A percentile compares a stretch with the other conserved stretches of the same genome.
Evolutionary conservation across 257 asterid genomes (phyloP).

Genomic region (Verbascum thapsus): DNA sequence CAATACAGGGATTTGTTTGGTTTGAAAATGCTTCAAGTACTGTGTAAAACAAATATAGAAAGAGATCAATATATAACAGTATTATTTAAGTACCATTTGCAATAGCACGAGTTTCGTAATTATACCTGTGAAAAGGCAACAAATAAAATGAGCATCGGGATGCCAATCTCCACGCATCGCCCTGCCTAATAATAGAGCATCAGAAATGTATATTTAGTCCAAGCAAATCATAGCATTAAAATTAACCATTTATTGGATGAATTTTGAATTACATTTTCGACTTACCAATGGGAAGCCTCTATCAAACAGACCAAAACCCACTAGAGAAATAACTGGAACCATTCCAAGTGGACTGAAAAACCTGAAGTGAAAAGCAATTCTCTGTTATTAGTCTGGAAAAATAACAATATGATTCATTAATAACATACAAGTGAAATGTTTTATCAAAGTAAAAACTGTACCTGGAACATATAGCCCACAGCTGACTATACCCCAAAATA

Average conservation of each 20-base stretch:
- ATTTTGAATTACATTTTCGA: not conserved
- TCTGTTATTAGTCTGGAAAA: too few species aligned
- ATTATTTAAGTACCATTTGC: too few species aligned
- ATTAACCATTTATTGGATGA: not conserved
- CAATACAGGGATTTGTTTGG: constrained; percentile 65
- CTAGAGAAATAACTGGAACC: constrained; percentile 90
- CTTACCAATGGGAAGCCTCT: constrained; percentile 93
- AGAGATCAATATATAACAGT: not conserved
- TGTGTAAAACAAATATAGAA: constrained; percentile 33
- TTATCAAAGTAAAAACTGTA: constrained; percentile 25
- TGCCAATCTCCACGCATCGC: constrained; percentile 87
- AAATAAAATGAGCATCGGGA: constrained; percentile 87
- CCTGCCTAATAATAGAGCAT: constrained; percentile 62
- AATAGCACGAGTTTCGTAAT: not conserved
- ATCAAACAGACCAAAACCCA: constrained; percentile 90
- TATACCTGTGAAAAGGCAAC: constrained; percentile 88
- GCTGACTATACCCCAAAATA: constrained; percentile 91
- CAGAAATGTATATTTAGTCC: constrained; percentile 12
- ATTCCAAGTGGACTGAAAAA: constrained; percentile 98
- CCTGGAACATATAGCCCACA: constrained; percentile 99
- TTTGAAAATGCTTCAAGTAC: constrained; percentile 87
- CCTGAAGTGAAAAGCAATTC: constrained; percentile 41
- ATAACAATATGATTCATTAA: not conserved
- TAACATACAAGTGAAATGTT: not conserved
- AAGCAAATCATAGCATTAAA: constrained; percentile 9